phyloP scores from a whole-genome alignment of 2,329 filamentous ascomycete species.

The Verruconis gallopava region DNA sequence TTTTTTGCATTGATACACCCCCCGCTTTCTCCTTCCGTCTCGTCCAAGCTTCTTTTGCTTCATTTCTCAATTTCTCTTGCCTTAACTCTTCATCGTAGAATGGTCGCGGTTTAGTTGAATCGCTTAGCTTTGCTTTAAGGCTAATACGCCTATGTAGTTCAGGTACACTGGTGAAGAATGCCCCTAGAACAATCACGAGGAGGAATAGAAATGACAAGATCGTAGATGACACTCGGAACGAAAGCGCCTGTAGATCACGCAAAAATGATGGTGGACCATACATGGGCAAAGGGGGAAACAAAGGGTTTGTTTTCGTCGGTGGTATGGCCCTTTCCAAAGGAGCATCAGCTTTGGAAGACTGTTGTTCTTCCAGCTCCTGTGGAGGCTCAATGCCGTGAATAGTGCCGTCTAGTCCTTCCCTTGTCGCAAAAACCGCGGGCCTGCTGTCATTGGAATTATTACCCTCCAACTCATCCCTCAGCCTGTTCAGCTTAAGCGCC shows the following conservation, averaged over 20 bases:
- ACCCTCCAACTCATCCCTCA: slow-evolving; percentile 40
- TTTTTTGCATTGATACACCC: slow-evolving; percentile 31
- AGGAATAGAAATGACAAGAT: slow-evolving; percentile 70
- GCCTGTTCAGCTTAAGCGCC: slow-evolving; percentile 54
- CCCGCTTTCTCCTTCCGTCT: slow-evolving; percentile 19
- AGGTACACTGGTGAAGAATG: slow-evolving; percentile 55
- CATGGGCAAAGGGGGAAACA: slow-evolving; percentile 73
- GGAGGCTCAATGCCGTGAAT: slow-evolving; percentile 25
- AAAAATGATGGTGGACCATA: slow-evolving; percentile 62
- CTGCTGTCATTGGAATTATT: slow-evolving; percentile 20
- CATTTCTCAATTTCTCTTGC: slow-evolving; percentile 52
- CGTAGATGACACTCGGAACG: slow-evolving; percentile 56
- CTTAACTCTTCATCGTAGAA: slow-evolving; percentile 62
- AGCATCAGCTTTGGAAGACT: slow-evolving; percentile 21
- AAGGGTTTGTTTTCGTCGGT: slow-evolving; percentile 57
- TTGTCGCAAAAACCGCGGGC: slow-evolving; percentile 18
- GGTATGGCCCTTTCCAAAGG: slow-evolving; percentile 36
- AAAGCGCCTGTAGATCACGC: slow-evolving; percentile 51
- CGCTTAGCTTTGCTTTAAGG: slow-evolving; percentile 42
- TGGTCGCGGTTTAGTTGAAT: slow-evolving; percentile 48
- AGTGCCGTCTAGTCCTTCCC: slow-evolving; percentile 30
- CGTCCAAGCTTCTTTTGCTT: slow-evolving; percentile 26
- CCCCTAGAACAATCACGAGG: slow-evolving; percentile 59
- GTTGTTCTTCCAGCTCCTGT: slow-evolving; percentile 30
- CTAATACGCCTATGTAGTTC: slow-evolving; percentile 36